Percentiles rank a stretch among this genome's conserved stretches.
Evolutionary conservation across 2,329 filamentous ascomycete species (phyloP).

Genomic region (Trichothecium sympodiale): DNA sequence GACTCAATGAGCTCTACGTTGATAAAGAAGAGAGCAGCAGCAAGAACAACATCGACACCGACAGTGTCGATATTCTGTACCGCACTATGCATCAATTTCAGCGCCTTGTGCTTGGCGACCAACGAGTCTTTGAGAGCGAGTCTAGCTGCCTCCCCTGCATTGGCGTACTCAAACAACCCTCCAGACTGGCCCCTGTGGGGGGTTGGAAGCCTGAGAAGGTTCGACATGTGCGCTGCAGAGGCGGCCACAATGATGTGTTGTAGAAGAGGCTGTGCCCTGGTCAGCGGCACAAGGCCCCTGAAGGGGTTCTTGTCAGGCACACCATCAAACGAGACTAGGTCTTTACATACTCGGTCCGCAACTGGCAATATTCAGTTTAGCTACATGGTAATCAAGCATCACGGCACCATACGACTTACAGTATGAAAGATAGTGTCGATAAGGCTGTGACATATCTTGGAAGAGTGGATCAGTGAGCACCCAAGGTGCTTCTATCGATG

Average conservation of each 20-base stretch:
- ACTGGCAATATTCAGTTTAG: too few species aligned
- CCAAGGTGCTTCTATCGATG: slow-evolving; percentile 14
- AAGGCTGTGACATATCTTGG: slow-evolving; percentile 41
- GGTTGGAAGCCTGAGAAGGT: slow-evolving; percentile 23
- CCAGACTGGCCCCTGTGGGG: slow-evolving; percentile 9
- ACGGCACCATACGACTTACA: slow-evolving; percentile 18
- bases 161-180: slow-evolving; percentile 2
- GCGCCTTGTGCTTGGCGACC: slow-evolving; percentile 31
- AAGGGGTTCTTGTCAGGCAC: slow-evolving; percentile 33
- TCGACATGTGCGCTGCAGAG: slow-evolving; percentile 36
- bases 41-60: slow-evolving; percentile 29
- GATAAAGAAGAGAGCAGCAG: slow-evolving; percentile 37
- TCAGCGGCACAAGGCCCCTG: slow-evolving; percentile 30
- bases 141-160: slow-evolving; percentile 11
- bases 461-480: slow-evolving; percentile 30
- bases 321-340: slow-evolving; percentile 35
- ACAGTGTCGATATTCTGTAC: slow-evolving; percentile 24
- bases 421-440: slow-evolving; percentile 29
- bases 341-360: slow-evolving; percentile 37
- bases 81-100: slow-evolving; percentile 28
- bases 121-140: slow-evolving; percentile 30
- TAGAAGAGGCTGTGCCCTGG: slow-evolving; percentile 27
- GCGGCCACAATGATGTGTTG: slow-evolving; percentile 36
- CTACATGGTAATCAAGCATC: too few species aligned
- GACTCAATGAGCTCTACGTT: slow-evolving; percentile 40